A percentile compares a stretch with the other conserved stretches of the same genome.
Conservation (phyloP, 495 filamentous ascomycete genomes). For the Xylaria palmicola region DNA sequence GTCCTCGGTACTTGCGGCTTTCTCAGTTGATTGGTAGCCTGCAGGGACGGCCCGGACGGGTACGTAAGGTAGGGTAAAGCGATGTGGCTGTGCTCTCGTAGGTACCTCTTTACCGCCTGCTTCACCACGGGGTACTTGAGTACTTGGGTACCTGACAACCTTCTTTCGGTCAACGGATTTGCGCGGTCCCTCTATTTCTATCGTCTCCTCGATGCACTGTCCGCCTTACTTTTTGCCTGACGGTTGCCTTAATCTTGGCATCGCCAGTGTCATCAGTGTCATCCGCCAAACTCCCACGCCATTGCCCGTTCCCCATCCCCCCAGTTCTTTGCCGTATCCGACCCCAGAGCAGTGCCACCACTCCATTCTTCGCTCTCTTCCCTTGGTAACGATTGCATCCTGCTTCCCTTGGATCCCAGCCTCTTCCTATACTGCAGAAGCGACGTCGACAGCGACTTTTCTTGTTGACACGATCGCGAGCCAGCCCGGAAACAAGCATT, state of each 20-base stretch:
- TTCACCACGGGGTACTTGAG: too few species aligned
- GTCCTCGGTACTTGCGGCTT: too few species aligned
- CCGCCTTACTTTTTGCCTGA: conserved; percentile 35
- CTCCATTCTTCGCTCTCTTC: not conserved
- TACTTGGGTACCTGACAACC: too few species aligned
- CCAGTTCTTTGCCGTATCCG: conserved; percentile 12
- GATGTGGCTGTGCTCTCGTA: conserved; percentile 2
- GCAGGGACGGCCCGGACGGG: too few species aligned
- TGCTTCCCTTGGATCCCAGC: not conserved
- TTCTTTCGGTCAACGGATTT: conserved; percentile 3
- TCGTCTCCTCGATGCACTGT: not conserved
- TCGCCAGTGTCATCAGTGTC: not conserved
- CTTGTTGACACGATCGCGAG: not conserved
- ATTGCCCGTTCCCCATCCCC: not conserved
- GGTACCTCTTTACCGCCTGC: too few species aligned
- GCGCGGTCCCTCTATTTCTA: not conserved
- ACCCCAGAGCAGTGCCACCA: conserved; percentile 8
- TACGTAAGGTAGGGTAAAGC: too few species aligned
- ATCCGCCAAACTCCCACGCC: not conserved
- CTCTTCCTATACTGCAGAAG: not conserved
- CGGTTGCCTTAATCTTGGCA: conserved; percentile 16
- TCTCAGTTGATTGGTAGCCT: too few species aligned
- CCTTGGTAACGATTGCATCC: not conserved
- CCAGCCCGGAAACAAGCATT: not conserved
- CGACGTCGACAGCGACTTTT: not conserved